phyloP scores from a whole-genome alignment of 208 protist species.

The Vickermania spadyakhi region DNA sequence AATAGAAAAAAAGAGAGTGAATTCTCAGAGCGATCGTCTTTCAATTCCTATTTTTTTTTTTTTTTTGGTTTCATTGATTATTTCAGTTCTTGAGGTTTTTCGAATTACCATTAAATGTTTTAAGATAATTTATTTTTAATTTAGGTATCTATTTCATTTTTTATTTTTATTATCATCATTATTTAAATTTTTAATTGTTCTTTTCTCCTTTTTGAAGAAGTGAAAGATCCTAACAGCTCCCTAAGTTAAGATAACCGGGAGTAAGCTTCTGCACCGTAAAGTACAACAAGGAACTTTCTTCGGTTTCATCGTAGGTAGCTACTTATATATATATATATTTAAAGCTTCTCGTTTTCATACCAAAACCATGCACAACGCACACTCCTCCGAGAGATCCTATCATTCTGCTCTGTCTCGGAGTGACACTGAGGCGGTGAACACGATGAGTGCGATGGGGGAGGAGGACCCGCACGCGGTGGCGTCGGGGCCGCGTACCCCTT shows the following conservation, averaged over 20 bases:
- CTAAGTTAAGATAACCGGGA: background rate
- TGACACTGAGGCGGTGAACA: background rate
- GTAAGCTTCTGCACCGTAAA: too few relatives aligned
- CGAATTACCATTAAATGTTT: too few relatives aligned
- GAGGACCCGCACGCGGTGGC: too few relatives aligned
- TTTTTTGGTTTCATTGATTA: constrained; percentile 7
- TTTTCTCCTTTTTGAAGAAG: constrained; percentile 5
- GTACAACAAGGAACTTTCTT: too few relatives aligned
- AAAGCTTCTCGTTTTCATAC: background rate
- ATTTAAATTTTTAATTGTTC: background rate
- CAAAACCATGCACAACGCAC: background rate
- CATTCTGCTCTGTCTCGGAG: background rate
- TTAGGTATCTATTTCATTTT: constrained; percentile 6
- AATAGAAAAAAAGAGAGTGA: background rate
- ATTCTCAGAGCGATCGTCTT: constrained; percentile 4
- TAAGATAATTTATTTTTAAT: too few relatives aligned
- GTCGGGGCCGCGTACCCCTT: too few relatives aligned
- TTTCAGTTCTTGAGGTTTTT: too few relatives aligned
- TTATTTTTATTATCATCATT: constrained; percentile 7
- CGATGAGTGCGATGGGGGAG: too few relatives aligned
- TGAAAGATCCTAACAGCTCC: background rate
- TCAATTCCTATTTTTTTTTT: constrained; percentile 3
- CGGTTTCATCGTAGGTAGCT: background rate
- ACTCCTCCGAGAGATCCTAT: too few relatives aligned
- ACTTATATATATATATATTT: background rate